Base-by-base conservation (phyloP, 2,329 filamentous ascomycete genomes). In the Neonectria ditissima region DNA sequence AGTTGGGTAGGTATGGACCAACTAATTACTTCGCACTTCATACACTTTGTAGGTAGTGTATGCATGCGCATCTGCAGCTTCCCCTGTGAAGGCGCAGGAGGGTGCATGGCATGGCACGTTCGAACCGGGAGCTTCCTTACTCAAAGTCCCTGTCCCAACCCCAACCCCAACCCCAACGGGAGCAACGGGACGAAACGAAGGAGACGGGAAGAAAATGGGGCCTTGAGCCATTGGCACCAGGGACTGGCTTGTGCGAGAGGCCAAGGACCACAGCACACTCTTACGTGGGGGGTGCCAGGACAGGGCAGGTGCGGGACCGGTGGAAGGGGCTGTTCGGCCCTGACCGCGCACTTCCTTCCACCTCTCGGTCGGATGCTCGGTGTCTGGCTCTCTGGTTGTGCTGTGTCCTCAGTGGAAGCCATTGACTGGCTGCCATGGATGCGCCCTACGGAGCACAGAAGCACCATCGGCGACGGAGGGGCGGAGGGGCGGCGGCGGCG, bases 111-210 rank as follows among this genome's bases (percentile, higher is more conserved):
- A 48, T 48, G 45, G 45, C 20, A 45, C 22, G 22, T 45, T 45
- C 22, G 43, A 16, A 32, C 45, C 26, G n/a, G 45, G 26, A 32
- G 22, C 26, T 50, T 20, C 45, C 45, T 48, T 50, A 16, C 37
- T 18, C 3, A 41, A 9, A 41, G 37, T 41, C 18, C 45, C n/a
- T 37, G 44, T 28, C 34, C 55, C 55, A 44, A 34, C 37, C 47
- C 50, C 18, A 22, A 20, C 22, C 45, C 32, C 55, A 45, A 59
- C 44, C 56, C 54, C 54, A 41, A 58, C 62, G 66, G 65, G 68
- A 68, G 67, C 58, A 59, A 71, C 67, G 70, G 70, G 65, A 72
- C 65, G 70, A 71, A 67, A 69, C 60, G 54, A 63, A 58, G 58
- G 39, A 47, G 51, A 56, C 55, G 63, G 66, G 63, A 67, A 65